Evolutionary conservation across 768 basidiomycete genomes (phyloP).

Genomic region (Naganishia vaughanmartiniae): DNA sequence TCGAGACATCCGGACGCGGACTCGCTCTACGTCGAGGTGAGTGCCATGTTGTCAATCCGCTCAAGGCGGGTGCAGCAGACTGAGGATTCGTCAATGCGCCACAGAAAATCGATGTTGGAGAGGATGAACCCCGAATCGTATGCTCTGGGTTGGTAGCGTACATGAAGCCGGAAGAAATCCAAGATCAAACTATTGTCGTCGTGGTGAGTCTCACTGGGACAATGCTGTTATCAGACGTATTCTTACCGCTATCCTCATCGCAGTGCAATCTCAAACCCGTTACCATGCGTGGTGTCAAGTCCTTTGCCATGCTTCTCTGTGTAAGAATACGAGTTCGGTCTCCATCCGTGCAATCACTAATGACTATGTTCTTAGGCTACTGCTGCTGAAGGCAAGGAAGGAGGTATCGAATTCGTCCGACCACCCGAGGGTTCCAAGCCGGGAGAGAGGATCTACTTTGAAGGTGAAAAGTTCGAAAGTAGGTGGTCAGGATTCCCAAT

Average conservation of each 20-base stretch:
- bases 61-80: background rate
- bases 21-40: constrained; percentile 88
- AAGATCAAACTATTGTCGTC: constrained; percentile 73
- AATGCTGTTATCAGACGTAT: background rate
- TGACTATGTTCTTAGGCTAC: constrained; percentile 64
- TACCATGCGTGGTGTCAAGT: constrained; percentile 95
- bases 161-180: constrained; percentile 91
- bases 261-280: constrained; percentile 78
- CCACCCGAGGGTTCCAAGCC: constrained; percentile 82
- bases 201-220: constrained; percentile 59
- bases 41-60: constrained; percentile 30
- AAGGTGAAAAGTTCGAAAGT: constrained; percentile 83
- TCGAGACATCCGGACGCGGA: constrained; percentile 96
- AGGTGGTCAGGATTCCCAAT: constrained; percentile 37
- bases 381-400: constrained; percentile 66
- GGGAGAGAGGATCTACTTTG: constrained; percentile 92
- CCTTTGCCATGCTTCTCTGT: constrained; percentile 94
- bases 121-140: constrained; percentile 89
- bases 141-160: constrained; percentile 96
- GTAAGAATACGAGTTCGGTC: constrained; percentile 55
- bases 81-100: background rate
- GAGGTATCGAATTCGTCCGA: constrained; percentile 83
- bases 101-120: constrained; percentile 92
- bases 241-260: background rate
- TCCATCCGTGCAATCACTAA: background rate